Evolutionary conservation across 169 alveolate genomes (phyloP).

Genomic region (Plasmodium relictum): DNA sequence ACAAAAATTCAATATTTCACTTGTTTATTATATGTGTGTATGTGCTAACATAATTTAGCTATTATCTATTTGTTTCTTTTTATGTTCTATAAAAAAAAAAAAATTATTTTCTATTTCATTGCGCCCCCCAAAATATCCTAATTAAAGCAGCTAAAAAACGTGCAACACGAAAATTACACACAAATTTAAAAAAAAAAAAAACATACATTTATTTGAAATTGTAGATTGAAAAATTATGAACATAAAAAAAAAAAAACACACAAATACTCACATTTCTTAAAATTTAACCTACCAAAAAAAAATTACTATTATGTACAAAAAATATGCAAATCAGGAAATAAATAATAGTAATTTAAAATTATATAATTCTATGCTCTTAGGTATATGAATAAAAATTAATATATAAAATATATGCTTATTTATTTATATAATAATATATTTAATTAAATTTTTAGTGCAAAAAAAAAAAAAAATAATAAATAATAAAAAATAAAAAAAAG

Average conservation of each 20-base stretch:
- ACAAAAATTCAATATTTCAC: too few species aligned
- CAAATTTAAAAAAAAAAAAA: slow-evolving; percentile 9
- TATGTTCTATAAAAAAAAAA: slow-evolving; percentile 3
- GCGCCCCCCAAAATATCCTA: slow-evolving; percentile 6
- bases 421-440: neutral
- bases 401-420: neutral
- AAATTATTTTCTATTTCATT: neutral
- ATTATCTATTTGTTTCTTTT: neutral
- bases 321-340: neutral
- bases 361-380: slow-evolving; percentile 10
- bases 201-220: slow-evolving; percentile 22
- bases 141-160: slow-evolving; percentile 9
- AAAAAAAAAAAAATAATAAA: neutral
- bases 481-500: neutral
- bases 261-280: slow-evolving; percentile 8
- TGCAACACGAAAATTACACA: slow-evolving; percentile 27
- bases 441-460: neutral
- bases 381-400: neutral
- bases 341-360: neutral
- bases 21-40: neutral
- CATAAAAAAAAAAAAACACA: slow-evolving; percentile 56
- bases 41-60: slow-evolving; percentile 11
- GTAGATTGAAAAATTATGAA: slow-evolving; percentile 45
- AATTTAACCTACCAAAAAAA: slow-evolving; percentile 17
- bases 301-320: neutral